Percentiles rank a stretch among this genome's conserved stretches.
phyloP scores from a whole-genome alignment of 139 green algal genomes.

The Tetradesmus obliquus region DNA sequence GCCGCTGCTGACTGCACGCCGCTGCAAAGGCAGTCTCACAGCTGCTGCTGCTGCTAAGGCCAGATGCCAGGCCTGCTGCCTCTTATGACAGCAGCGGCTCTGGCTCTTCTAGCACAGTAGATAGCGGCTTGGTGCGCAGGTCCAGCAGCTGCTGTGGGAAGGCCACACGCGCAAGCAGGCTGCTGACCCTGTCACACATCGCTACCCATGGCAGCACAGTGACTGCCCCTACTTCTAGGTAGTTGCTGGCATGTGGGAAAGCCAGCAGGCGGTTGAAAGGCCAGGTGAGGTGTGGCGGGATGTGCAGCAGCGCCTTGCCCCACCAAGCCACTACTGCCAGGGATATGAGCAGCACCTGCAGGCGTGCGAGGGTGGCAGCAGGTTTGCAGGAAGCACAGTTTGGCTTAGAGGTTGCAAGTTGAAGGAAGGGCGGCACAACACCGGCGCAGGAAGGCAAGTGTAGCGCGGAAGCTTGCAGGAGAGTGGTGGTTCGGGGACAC shows the following conservation, averaged over 20 bases:
- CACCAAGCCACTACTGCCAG: constrained; percentile 41
- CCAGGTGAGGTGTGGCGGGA: constrained; percentile 30
- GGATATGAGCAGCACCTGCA: constrained; percentile 42
- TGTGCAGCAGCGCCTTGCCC: constrained; percentile 44
- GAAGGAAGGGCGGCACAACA: too few relatives aligned
- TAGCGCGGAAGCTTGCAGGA: not conserved
- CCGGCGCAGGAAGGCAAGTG: not conserved
- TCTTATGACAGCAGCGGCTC: not conserved
- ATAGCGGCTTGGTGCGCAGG: constrained; percentile 22
- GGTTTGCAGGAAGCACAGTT: not conserved
- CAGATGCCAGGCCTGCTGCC: not conserved
- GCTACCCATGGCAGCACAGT: constrained; percentile 51
- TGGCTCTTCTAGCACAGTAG: constrained; percentile 22
- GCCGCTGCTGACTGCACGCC: not conserved
- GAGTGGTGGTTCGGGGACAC: not conserved
- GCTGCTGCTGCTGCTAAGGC: not conserved
- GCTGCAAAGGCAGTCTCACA: not conserved
- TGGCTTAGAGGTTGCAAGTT: too few relatives aligned
- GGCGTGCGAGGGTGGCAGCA: too few relatives aligned
- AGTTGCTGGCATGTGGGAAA: constrained; percentile 48
- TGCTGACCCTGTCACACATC: constrained; percentile 47
- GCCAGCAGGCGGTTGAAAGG: constrained; percentile 48
- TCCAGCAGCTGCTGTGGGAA: constrained; percentile 45
- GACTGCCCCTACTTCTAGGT: constrained; percentile 45
- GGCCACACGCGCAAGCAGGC: constrained; percentile 5